Conservation (phyloP, 768 basidiomycete species). For the Crucibulum laeve region DNA sequence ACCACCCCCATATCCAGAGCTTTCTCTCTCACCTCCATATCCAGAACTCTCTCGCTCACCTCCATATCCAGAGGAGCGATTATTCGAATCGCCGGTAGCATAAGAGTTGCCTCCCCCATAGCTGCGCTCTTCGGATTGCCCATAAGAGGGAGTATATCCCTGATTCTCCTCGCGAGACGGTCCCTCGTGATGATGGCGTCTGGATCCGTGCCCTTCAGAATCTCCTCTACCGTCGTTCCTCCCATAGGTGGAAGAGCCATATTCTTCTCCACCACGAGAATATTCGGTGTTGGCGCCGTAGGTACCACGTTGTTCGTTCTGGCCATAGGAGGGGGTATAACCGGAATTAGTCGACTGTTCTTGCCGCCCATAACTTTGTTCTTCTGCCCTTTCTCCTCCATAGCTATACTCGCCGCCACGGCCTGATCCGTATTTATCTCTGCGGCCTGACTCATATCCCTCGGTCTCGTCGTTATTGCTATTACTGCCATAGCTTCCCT, state of each 20-base stretch:
- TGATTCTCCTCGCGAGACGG: too few species aligned
- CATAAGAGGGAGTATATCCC: not conserved
- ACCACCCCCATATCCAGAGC: constrained; percentile 4
- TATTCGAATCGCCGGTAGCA: too few species aligned
- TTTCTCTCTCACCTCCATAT: constrained; percentile 5
- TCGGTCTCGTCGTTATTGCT: constrained; percentile 5
- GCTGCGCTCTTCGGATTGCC: constrained; percentile 1
- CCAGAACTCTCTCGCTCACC: not conserved
- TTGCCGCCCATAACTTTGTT: too few species aligned
- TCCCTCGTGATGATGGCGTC: not conserved
- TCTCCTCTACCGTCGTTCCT: not conserved
- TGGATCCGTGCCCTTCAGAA: constrained; percentile 3
- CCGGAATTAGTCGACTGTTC: too few species aligned
- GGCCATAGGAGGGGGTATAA: too few species aligned
- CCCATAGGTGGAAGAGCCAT: constrained; percentile 7
- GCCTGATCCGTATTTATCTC: not conserved
- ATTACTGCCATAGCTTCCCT: constrained; percentile 5
- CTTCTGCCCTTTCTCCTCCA: too few species aligned
- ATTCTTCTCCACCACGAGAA: constrained; percentile 8
- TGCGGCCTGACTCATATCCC: constrained; percentile 5
- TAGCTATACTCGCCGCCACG: not conserved
- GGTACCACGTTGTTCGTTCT: not conserved
- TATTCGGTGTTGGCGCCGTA: not conserved
- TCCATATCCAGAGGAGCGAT: too few species aligned
- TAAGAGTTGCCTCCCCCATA: constrained; percentile 4